phyloP scores from a whole-genome alignment of 2,329 filamentous ascomycete genomes.

The Cordyceps javanica region DNA sequence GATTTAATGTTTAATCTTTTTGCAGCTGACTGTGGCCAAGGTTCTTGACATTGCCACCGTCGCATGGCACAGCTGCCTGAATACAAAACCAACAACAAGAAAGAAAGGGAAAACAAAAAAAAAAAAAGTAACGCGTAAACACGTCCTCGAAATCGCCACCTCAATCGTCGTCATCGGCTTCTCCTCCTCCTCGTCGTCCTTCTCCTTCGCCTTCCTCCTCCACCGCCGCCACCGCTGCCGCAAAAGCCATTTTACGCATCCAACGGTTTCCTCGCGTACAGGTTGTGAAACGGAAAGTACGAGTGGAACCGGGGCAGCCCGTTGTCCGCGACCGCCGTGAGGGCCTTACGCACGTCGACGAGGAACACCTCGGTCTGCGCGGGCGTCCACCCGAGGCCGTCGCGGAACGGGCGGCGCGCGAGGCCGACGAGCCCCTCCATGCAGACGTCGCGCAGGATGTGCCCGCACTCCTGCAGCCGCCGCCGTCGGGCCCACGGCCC shows the following conservation, averaged over 20 bases:
- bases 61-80: too few relatives aligned
- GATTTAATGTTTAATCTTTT: too few relatives aligned
- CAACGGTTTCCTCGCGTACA: conserved; percentile 33
- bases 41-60: too few relatives aligned
- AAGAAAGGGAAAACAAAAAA: too few relatives aligned
- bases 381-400: conserved; percentile 34
- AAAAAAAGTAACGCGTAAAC: too few relatives aligned
- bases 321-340: conserved; percentile 28
- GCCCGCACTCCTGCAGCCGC: conserved; percentile 38
- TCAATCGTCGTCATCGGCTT: too few relatives aligned
- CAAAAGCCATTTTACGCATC: conserved; percentile 7
- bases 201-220: neutral
- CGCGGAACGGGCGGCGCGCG: conserved; percentile 31
- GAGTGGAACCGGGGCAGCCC: conserved; percentile 30
- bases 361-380: conserved; percentile 39
- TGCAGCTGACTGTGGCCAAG: too few relatives aligned
- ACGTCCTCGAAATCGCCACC: neutral
- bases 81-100: too few relatives aligned
- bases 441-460: conserved; percentile 38
- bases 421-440: conserved; percentile 35
- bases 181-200: too few relatives aligned
- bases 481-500: conserved; percentile 41
- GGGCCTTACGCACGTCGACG: conserved; percentile 33
- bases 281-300: conserved; percentile 35
- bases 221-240: neutral